phyloP scores from a whole-genome alignment of 1,284 basidiomycete genomes.

The Cryptococcus jaspeensis region DNA sequence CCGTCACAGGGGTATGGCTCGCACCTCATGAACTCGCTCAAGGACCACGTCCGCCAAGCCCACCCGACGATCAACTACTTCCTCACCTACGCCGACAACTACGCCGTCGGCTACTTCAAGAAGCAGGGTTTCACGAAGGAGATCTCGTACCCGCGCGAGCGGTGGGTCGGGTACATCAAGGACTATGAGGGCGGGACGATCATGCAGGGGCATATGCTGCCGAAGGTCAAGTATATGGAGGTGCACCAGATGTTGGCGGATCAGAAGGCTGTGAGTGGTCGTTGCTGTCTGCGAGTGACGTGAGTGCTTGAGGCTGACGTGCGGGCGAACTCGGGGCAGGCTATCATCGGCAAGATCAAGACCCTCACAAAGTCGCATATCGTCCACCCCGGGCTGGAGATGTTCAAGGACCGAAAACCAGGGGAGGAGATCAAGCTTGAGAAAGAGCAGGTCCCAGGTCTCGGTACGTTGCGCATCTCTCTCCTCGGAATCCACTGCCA shows the following conservation, averaged over 20 bases:
- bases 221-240: conserved; percentile 84
- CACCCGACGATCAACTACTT: conserved; percentile 87
- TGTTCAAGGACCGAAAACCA: conserved; percentile 62
- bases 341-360: conserved; percentile 83
- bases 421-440: conserved; percentile 38
- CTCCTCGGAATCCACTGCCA: not conserved
- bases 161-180: conserved; percentile 99
- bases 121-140: conserved; percentile 99
- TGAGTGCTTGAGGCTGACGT: not conserved
- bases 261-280: conserved; percentile 68
- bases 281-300: not conserved
- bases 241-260: conserved; percentile 73
- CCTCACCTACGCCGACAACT: conserved; percentile 98
- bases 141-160: conserved; percentile 81
- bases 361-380: conserved; percentile 83
- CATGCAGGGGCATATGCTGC: conserved; percentile 97
- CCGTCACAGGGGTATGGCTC: conserved; percentile 83
- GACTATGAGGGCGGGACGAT: conserved; percentile 99
- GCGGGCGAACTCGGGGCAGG: conserved; percentile 45
- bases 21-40: conserved; percentile 99
- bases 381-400: conserved; percentile 75
- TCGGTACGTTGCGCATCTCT: conserved; percentile 58
- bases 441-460: conserved; percentile 72
- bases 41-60: conserved; percentile 80
- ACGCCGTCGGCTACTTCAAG: conserved; percentile 97